A percentile compares a stretch with the other conserved stretches of the same genome.
These are phyloP conservation scores for Echium plantagineum DNA, from an alignment of 257 asterid species.

Conservation along the genomic window DNA sequence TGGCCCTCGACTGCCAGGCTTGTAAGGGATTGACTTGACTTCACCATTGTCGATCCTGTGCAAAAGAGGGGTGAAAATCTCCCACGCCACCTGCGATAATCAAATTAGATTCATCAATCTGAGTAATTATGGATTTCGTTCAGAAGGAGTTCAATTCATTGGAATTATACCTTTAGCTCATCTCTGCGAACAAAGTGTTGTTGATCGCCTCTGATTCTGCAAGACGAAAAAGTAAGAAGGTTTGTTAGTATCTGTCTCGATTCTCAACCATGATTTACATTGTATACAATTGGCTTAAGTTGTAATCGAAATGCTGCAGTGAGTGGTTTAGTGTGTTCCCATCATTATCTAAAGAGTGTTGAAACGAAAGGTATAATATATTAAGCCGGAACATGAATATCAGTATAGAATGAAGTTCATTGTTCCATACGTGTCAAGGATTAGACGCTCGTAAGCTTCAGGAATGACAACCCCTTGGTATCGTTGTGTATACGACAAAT, in stretches of 20 bases:
- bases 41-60: constrained; percentile 81
- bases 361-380: background rate
- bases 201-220: constrained; percentile 94
- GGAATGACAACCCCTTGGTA: constrained; percentile 81
- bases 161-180: constrained; percentile 64
- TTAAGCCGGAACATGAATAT: background rate
- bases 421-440: constrained; percentile 91
- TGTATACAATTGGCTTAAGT: background rate
- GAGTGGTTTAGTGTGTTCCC: background rate
- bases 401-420: too few relatives aligned
- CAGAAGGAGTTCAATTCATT: background rate
- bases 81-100: constrained; percentile 79
- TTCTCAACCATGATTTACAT: background rate
- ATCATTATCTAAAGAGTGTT: background rate
- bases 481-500: constrained; percentile 79
- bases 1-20: constrained; percentile 91
- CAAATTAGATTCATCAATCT: background rate
- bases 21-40: constrained; percentile 56
- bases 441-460: constrained; percentile 95
- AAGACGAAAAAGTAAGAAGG: background rate
- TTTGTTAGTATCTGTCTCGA: background rate
- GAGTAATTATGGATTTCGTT: background rate
- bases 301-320: background rate
- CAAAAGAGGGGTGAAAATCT: constrained; percentile 87
- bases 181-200: constrained; percentile 99